Evolutionary conservation across 495 filamentous ascomycete species (phyloP), one percentile per base, ranked within the genome.

Genomic region (Penicillium waksmanii): DNA sequence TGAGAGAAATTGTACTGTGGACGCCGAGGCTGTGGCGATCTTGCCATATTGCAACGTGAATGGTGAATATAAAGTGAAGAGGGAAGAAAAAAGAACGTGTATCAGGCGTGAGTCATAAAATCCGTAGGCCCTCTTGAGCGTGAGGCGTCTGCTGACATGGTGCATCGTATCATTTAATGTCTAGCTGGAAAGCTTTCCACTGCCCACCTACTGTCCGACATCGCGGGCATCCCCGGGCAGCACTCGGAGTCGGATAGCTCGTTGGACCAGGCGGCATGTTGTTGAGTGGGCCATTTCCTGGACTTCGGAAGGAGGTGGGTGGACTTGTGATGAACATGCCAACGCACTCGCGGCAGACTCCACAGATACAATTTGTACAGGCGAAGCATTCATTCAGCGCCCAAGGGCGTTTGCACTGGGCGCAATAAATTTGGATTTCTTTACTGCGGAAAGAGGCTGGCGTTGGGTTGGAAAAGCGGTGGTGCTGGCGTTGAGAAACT

Each of bases 311-410:
- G 1, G 72, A 72, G 8, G 66, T 56, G 0, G 76, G 74, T 10
- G 78, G 77, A 51, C 75, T 81, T 58, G 76, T 77, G 18, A 91
- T 88, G 56, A 95, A 82, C 61, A 89, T 85, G 60, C 89, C 85
- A 17, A 96, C 91, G 58, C 93, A 97, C 43, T 89, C 89, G 53
- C 85, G 87, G 67, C 93, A 97, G 49, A 96, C 82, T 2, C 93
- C 93, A 68, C 91, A 95, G 51, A 97, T 96, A 70, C 93, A 97
- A 68, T 96, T 92, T 0, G 92, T 96, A 73, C 93, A 97, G 12
- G 93, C 93, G 68, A 89, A 97, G 33, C 89, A 92, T 57, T 93
- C 88, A 57, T 85, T 86, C 46, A 97, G 73, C 3, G 88, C 72
- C 58, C 87, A 91, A 3, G 89, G 72, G 18, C 87, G 84, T 60